These are phyloP conservation scores for Musa balbisiana DNA, from an alignment of 202 grass and related monocot species.

Conservation along the genomic window DNA sequence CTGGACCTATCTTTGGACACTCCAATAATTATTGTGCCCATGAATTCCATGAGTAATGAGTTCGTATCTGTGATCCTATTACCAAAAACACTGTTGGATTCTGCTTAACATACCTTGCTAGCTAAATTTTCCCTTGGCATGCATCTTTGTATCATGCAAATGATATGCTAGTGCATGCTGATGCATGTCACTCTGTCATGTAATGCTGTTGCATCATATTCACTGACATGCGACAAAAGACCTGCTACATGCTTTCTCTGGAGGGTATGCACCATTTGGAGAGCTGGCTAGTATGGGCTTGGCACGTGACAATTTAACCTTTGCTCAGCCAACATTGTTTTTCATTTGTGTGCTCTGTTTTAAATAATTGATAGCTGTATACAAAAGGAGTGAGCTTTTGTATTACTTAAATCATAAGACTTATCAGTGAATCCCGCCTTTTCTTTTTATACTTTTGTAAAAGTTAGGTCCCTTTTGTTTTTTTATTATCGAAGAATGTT, in stretches of 20 bases:
- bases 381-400: too few relatives aligned
- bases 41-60: slow-evolving; percentile 80
- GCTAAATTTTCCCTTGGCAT: not conserved
- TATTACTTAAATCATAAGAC: too few relatives aligned
- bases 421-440: too few relatives aligned
- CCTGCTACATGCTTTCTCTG: not conserved
- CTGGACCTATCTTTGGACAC: slow-evolving; percentile 89
- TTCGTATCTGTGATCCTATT: slow-evolving; percentile 39
- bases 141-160: not conserved
- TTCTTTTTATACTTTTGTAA: too few relatives aligned
- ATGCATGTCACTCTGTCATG: not conserved
- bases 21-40: slow-evolving; percentile 91
- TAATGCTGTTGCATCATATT: not conserved
- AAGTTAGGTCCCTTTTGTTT: too few relatives aligned
- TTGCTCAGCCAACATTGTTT: not conserved
- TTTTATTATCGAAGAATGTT: too few relatives aligned
- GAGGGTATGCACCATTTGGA: too few relatives aligned
- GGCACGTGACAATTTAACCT: not conserved
- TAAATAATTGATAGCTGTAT: not conserved
- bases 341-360: not conserved
- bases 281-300: not conserved
- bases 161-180: not conserved
- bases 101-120: too few relatives aligned
- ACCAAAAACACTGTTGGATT: not conserved
- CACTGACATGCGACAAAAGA: not conserved